phyloP scores from a whole-genome alignment of 139 green algal species.

The Coccomyxa sp. region DNA sequence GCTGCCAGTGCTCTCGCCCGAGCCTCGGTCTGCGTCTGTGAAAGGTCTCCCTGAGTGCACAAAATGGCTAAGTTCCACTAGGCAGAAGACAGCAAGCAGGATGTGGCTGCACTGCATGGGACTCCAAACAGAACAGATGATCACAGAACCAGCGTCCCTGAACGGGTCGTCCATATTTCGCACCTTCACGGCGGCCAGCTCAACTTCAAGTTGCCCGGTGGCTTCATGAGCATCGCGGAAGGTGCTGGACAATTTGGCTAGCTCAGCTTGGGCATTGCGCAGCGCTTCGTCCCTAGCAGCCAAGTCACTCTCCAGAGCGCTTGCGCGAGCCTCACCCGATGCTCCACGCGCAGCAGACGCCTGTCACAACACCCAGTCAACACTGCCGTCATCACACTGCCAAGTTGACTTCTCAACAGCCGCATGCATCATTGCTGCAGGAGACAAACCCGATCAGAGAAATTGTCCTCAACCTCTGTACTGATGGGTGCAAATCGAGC shows the following conservation, averaged over 20 bases:
- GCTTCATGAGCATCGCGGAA: not conserved
- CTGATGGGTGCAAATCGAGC: not conserved
- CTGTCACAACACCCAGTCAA: not conserved
- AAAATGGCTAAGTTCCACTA: not conserved
- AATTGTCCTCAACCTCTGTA: not conserved
- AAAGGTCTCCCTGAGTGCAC: too few relatives aligned
- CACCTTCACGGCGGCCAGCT: not conserved
- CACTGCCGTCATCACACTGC: not conserved
- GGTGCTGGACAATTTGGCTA: not conserved
- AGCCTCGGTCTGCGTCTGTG: too few relatives aligned
- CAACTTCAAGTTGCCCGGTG: not conserved
- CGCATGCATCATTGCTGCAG: not conserved
- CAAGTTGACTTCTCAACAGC: not conserved
- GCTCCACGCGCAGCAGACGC: too few relatives aligned
- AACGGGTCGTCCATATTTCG: too few relatives aligned
- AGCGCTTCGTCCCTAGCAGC: not conserved
- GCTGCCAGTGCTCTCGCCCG: too few relatives aligned
- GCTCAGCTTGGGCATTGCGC: not conserved
- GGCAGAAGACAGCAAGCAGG: not conserved
- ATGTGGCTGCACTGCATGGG: not conserved
- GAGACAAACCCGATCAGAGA: too few relatives aligned
- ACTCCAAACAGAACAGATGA: not conserved
- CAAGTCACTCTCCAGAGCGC: not conserved
- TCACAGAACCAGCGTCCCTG: too few relatives aligned
- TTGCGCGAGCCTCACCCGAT: not conserved